Base-by-base conservation (phyloP, 192 early-diverging fungal species). In the Geranomyces michiganensis region DNA sequence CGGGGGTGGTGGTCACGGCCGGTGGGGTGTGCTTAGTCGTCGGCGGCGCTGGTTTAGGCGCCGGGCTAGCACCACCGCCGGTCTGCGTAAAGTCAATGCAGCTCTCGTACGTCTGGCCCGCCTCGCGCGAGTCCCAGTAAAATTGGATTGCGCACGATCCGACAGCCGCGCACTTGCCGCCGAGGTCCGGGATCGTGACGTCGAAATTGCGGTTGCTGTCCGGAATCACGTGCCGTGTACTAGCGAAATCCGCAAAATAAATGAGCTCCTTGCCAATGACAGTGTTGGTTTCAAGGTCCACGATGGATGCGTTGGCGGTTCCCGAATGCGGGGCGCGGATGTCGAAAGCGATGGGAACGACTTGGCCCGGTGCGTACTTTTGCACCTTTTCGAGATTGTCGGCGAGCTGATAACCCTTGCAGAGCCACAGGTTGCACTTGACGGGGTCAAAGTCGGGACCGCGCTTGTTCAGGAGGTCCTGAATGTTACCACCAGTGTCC, bases 361-460 rank as follows among this genome's bases (percentile, higher is more conserved):
- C 53, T 41, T 67, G 49, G 32, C 66, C 66, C 10, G 66, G 26
- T 24, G 24, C 29, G 47, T 30, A 67, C 14, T 31, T 21, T 56
- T 67, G 46, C 7, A 67, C 1, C 8, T 60, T 60, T 46, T 22
- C 19, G 27, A 27, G 15, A 48, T 55, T 67, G 36, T 67, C 66
- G 51, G 6, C 66, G 21, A 56, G 24, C 32, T 67, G 66, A 36
- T 53, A 67, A 19, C 66, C 66, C 55, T 67, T 67, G 30, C 66
- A 67, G 49, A 67, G 53, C 66, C 66, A 67, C 15, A 67, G 47
- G 36, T 67, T 67, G 48, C 66, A 67, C 26, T 22, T 36, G 48
- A 0, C 15, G 1, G 66, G 12, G 48, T 67, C 29, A 33, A 67
- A 67, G 32, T 29, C 51, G 5, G 26, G 13, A 26, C 29, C 66